Percentiles rank a stretch among this genome's conserved stretches.
These are phyloP conservation scores for Penicillium ochrochloron DNA, from an alignment of 495 filamentous ascomycete species.

Conservation along the genomic window DNA sequence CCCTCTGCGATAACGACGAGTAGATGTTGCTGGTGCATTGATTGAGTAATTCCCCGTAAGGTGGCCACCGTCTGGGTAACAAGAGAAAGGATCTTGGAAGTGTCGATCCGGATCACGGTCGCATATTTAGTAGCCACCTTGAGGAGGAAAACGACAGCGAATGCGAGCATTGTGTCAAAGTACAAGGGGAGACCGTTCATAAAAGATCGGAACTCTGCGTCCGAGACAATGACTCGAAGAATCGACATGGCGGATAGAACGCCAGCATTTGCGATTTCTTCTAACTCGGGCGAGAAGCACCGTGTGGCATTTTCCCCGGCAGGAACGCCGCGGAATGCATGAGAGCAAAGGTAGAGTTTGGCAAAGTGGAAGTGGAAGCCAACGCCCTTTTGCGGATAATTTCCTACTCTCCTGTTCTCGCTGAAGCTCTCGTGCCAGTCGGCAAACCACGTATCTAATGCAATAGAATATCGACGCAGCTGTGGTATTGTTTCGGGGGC, in stretches of 20 bases:
- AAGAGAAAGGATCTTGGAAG: constrained; percentile 32
- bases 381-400: constrained; percentile 38
- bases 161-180: constrained; percentile 44
- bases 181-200: constrained; percentile 41
- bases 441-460: constrained; percentile 38
- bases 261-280: constrained; percentile 38
- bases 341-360: constrained; percentile 43
- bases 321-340: constrained; percentile 37
- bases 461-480: constrained; percentile 32
- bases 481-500: constrained; percentile 27
- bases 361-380: constrained; percentile 39
- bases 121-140: constrained; percentile 39
- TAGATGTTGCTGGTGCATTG: constrained; percentile 36
- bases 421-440: constrained; percentile 39
- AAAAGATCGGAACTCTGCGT: constrained; percentile 36
- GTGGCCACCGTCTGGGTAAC: constrained; percentile 34
- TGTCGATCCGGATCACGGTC: constrained; percentile 31
- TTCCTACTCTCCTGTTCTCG: constrained; percentile 32
- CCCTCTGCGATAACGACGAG: constrained; percentile 35
- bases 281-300: constrained; percentile 30
- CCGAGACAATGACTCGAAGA: constrained; percentile 33
- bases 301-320: constrained; percentile 11
- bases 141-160: constrained; percentile 41
- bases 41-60: constrained; percentile 29
- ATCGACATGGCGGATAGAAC: constrained; percentile 40